Percentiles rank a stretch among this genome's conserved stretches.
phyloP scores from a whole-genome alignment of 805 yeast genomes.

The Zygoascus ofunaensis region DNA sequence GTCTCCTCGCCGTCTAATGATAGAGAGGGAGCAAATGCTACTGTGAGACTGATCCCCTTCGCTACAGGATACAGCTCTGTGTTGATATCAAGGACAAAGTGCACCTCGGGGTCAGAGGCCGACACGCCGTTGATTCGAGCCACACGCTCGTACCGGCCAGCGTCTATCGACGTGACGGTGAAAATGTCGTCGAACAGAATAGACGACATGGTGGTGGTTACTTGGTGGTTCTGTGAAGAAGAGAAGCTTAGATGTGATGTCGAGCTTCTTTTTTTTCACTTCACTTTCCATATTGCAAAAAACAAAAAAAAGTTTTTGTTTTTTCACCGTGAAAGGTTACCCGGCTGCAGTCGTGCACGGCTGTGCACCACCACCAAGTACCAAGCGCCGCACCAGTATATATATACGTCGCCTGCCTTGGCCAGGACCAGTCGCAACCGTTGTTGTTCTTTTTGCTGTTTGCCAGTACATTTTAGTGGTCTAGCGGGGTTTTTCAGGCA shows the following conservation, averaged over 20 bases:
- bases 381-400: no score
- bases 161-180: constrained; percentile 71
- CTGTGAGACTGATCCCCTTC: constrained; percentile 66
- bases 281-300: not conserved
- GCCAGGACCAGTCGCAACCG: no score
- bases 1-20: constrained; percentile 39
- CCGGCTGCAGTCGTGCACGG: no score
- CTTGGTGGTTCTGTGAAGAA: no score
- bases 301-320: not conserved
- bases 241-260: no score
- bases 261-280: not conserved
- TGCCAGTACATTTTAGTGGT: no score
- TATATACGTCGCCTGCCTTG: no score
- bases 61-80: constrained; percentile 84
- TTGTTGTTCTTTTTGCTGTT: no score
- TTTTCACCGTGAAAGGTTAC: not conserved
- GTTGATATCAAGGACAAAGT: constrained; percentile 81
- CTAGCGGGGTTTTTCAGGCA: no score
- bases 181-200: constrained; percentile 91
- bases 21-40: constrained; percentile 75
- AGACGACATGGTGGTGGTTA: constrained; percentile 48
- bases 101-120: constrained; percentile 69
- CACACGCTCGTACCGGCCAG: constrained; percentile 87
- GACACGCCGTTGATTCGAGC: constrained; percentile 82
- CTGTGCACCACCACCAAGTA: no score